Evolutionary conservation across 352 stramenopile genomes (phyloP), one percentile per base, ranked within the genome.

Genomic region (Pythium myriotylum): DNA sequence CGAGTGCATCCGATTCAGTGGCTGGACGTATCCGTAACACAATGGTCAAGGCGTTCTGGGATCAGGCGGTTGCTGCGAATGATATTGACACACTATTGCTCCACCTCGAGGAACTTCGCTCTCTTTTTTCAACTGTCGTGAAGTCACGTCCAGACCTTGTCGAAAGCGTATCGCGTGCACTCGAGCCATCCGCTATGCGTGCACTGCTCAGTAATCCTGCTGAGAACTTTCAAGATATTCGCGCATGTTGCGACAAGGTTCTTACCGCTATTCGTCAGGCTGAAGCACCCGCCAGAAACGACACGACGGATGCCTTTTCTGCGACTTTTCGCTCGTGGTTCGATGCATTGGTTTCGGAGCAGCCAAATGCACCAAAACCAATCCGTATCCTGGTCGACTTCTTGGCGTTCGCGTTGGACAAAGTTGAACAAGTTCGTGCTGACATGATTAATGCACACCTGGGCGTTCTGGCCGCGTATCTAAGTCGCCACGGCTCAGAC

Each of bases 41-140:
- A 4, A 92, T 91, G 79, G 68, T 72, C 1, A 72, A 77, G 45
- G 84, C 80, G 1, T 93, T 90, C 37, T 93, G 84, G 84, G 81
- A 90, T 43, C 78, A 81, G 9, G 65, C 88, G 0, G 62, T 79
- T 0, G 65, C 67, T 3, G 49, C 74, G 2, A 84, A 85, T 52
- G 82, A 90, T 42, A 51, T 81, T 6, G 46, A 71, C 37, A 75
- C 71, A 13, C 49, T 92, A 1, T 50, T 91, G 17, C 56, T 64
- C 1, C 71, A 70, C 4, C 74, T 83, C 0, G 80, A 88, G 29
- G 81, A 91, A 60, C 53, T 93, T 3, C 71, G 78, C 1, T 45
- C 52, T 0, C 56, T 63, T 6, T 86, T 93, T 57, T 58, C 61
- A 0, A 58, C 20, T 4, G 60, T 71, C 1, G 50, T 70, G 22